Evolutionary conservation across 805 yeast genomes (phyloP), one percentile per base, ranked within the genome.

Genomic region (Millerozyma miso): DNA sequence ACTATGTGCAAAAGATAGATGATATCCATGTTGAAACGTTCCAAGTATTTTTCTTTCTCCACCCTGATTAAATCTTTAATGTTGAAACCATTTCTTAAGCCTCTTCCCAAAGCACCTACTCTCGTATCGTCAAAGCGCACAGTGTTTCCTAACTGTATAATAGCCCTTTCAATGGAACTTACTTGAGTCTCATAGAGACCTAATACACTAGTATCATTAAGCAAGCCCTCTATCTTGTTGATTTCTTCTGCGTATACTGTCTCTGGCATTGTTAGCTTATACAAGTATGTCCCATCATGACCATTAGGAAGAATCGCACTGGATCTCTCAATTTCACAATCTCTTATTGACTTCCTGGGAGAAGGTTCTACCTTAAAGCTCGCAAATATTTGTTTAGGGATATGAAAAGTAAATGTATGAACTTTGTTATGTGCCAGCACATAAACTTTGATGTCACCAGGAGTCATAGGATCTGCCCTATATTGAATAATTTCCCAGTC

Each of bases 401-500:
- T 79, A 49, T 79, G 83, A 52, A 93, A 76, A 26, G 74, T 75
- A 41, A 91, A 74, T 3, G 80, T 71, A 57, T 88, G 97, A 17
- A 93, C 74, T 53, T 81, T 83, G 10, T 80, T 83, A 50, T 81
- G 80, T 32, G 89, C 80, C 48, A 76, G 57, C 0, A 83, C 88
- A 55, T 72, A 78, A 0, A 86, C 97, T 44, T 80, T 82, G 23
- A 91, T 69, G 39, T 79, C 83, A n/a, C 97, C 98, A 0, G 88
- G 84, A 39, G 59, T 66, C 7, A 60, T 47, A 1, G 72, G 69
- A 34, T 82, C 81, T 7, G 62, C 53, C 46, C 77, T 77, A 54
- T 87, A 81, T 51, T 88, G 89, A 31, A 93, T 61, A 31, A 93
- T 73, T 48, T 89, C 88, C 99, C 99, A 93, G 26, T 81, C 77